Base-by-base conservation (phyloP, 192 early-diverging fungal genomes). In the Podila epigama region DNA sequence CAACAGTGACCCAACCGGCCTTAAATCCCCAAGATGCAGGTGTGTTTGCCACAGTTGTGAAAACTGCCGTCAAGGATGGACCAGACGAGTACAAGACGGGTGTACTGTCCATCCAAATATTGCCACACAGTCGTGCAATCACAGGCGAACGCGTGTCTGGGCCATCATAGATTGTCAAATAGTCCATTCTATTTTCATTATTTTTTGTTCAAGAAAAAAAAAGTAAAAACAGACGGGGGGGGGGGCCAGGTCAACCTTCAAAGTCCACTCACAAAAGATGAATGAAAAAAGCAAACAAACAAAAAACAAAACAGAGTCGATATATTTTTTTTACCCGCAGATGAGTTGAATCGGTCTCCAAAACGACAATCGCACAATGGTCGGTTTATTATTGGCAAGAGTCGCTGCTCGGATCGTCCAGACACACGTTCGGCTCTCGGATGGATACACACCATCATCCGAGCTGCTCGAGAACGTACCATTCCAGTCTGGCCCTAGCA, bases 121-220 rank as follows among this genome's bases (percentile, higher is more conserved):
- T 68, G 5, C 79, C 69, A 25, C 79, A 80, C 4, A 80, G 39
- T 10, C 35, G 54, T 12, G 64, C 69, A 52, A 80, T 60, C 29
- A 80, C 48, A 5, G 79, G 69, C 11, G 69, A 66, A 20, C 36
- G 15, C 5, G 53, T 42, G 36, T 70, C 51, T 28, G 69, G 64
- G 12, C 79, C 79, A 48, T 80, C 79, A 39, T 80, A 80, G 10
- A 80, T 10, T 27, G 70, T 63, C 34, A 80, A 40, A 13, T 61
- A 72, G 37, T 80, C 79, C 12, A 67, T 40, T 12, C 79, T 80
- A 36, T 16, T 39, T 7, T 10, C 4, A 54, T 52, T 62, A 62
- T 16, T 50, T 35, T 10, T 33, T 5, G 8, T 9, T 15, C 5
- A 1, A 42, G 5, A 15, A n/a, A 27, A 60, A 10, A 39, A 31